phyloP scores from a whole-genome alignment of 2,329 filamentous ascomycete genomes.

The Scedosporium boydii region DNA sequence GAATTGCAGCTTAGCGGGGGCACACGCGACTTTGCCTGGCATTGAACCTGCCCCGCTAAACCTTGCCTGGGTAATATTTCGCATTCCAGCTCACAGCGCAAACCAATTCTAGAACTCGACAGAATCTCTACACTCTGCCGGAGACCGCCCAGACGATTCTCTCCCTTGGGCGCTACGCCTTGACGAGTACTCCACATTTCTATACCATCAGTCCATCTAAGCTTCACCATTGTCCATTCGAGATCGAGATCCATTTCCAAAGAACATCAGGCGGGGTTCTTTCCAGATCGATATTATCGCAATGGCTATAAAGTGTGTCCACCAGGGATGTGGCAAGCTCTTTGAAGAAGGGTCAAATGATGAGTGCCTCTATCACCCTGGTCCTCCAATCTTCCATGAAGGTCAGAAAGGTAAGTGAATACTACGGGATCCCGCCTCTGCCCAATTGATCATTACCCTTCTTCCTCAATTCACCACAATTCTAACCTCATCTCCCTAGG shows the following conservation, averaged over 20 bases:
- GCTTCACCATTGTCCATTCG: no score
- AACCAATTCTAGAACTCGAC: constrained; percentile 5
- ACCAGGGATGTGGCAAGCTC: constrained; percentile 87
- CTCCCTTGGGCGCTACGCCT: background rate
- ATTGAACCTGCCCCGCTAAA: background rate
- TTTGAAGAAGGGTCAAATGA: constrained; percentile 70
- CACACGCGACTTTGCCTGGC: background rate
- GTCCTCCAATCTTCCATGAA: constrained; percentile 91
- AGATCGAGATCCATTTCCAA: no score
- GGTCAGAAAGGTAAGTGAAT: constrained; percentile 79
- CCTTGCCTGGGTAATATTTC: background rate
- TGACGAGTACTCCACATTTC: background rate
- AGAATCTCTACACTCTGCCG: background rate
- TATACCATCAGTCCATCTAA: background rate
- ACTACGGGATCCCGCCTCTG: background rate
- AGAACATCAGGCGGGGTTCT: no score
- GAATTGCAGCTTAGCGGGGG: background rate
- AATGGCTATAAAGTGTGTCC: constrained; percentile 83
- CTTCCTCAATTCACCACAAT: background rate
- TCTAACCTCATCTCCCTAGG: constrained; percentile 39
- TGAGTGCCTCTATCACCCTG: constrained; percentile 84
- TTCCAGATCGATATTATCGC: no score
- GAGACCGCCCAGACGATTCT: background rate
- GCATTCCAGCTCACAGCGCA: background rate
- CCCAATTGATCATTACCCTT: background rate